phyloP scores from a whole-genome alignment of 78 protist species.

The Isochrysis galbana region DNA sequence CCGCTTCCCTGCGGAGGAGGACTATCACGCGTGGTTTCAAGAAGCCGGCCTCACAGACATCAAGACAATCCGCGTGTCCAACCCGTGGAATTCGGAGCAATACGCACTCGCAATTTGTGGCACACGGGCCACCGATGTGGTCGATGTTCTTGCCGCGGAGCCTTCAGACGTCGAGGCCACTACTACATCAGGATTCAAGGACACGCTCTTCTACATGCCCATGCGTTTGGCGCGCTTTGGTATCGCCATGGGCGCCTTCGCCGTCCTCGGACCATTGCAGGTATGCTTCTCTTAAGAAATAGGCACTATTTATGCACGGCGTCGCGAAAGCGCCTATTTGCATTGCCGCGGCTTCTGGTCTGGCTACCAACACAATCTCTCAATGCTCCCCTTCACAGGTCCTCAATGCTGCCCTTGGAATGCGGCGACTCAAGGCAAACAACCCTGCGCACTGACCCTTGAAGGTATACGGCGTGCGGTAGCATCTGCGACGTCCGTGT shows the following conservation, averaged over 20 bases:
- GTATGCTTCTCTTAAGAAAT: background rate
- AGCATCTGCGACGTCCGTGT: too few relatives aligned
- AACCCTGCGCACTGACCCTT: too few relatives aligned
- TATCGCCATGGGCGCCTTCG: background rate
- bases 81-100: conserved; percentile 14
- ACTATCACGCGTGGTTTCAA: background rate
- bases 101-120: conserved; percentile 16
- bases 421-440: conserved; percentile 3
- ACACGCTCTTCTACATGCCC: background rate
- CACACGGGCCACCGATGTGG: background rate
- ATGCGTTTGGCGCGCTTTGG: background rate
- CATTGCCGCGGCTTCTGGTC: too few relatives aligned
- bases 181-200: too few relatives aligned
- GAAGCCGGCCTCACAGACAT: background rate
- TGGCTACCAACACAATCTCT: too few relatives aligned
- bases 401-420: background rate
- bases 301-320: background rate
- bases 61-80: background rate
- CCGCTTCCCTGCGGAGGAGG: conserved; percentile 31
- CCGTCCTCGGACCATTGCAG: background rate
- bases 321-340: too few relatives aligned
- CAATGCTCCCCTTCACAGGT: background rate
- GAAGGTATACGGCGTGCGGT: too few relatives aligned
- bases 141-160: background rate
- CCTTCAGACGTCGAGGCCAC: too few relatives aligned